Evolutionary conservation across 2,329 filamentous ascomycete species (phyloP).

Genomic region (Fusarium oligoseptatum): DNA sequence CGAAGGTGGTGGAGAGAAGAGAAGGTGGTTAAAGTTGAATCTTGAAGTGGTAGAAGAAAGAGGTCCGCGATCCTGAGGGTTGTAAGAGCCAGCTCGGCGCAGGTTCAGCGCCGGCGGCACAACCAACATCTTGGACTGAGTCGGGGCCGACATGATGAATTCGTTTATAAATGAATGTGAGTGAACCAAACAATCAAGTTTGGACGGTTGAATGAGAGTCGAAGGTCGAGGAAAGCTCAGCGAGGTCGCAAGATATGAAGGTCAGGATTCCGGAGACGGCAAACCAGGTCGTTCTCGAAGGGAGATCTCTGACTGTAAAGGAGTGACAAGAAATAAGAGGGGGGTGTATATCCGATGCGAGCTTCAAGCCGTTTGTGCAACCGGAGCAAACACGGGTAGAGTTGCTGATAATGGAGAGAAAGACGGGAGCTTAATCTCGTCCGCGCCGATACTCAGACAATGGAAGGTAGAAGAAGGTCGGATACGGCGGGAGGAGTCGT

Average conservation of each 20-base stretch:
- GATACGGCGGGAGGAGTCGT: constrained; percentile 5
- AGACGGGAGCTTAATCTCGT: constrained; percentile 13
- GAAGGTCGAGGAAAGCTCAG: constrained; percentile 40
- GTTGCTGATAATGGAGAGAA: constrained; percentile 12
- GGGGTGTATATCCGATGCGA: constrained; percentile 20
- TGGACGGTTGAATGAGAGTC: constrained; percentile 37
- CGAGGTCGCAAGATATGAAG: constrained; percentile 1
- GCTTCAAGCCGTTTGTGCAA: constrained; percentile 24
- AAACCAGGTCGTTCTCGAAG: constrained; percentile 21
- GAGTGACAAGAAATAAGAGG: constrained; percentile 25
- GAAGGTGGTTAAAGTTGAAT: constrained; percentile 76
- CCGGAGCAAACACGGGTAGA: constrained; percentile 23
- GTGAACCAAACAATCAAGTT: constrained; percentile 19
- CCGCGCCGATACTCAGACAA: constrained; percentile 10
- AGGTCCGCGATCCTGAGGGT: constrained; percentile 64
- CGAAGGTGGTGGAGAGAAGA: constrained; percentile 77
- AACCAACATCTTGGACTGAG: constrained; percentile 65
- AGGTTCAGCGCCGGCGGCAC: constrained; percentile 70
- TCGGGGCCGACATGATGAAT: constrained; percentile 56
- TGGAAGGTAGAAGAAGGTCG: not conserved
- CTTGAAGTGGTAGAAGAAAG: constrained; percentile 72
- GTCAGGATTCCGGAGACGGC: constrained; percentile 11
- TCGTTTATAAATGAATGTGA: not conserved
- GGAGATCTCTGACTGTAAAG: constrained; percentile 13
- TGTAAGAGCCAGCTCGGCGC: constrained; percentile 70